phyloP scores from a whole-genome alignment of 257 asterid species.

The Cruciata laevipes region DNA sequence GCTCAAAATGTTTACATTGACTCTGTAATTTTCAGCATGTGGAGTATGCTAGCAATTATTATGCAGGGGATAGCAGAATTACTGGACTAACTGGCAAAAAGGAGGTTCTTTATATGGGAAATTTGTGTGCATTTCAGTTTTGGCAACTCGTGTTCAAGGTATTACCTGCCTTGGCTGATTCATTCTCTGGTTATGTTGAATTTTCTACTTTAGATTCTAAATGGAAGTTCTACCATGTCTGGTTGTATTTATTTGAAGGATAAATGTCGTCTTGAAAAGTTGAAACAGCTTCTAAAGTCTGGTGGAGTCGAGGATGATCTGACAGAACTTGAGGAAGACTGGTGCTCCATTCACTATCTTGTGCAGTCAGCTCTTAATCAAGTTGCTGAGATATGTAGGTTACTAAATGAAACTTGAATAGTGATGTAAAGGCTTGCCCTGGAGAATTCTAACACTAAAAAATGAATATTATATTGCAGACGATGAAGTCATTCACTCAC shows the following conservation, averaged over 20 bases:
- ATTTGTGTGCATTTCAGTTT: slow-evolving; percentile 74
- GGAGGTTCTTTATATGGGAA: slow-evolving; percentile 61
- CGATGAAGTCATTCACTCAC: slow-evolving; percentile 59
- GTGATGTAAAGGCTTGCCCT: slow-evolving; percentile 1
- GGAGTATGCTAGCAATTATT: slow-evolving; percentile 50
- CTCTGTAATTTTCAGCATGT: slow-evolving; percentile 29
- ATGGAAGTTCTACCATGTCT: slow-evolving; percentile 10
- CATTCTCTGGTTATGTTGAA: background rate
- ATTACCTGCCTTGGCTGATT: slow-evolving; percentile 3
- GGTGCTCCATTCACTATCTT: slow-evolving; percentile 85
- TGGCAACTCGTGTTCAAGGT: slow-evolving; percentile 89
- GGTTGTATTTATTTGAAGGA: slow-evolving; percentile 47
- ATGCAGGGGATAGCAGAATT: slow-evolving; percentile 35
- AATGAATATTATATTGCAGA: slow-evolving; percentile 41
- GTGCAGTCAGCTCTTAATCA: slow-evolving; percentile 69
- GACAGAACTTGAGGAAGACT: slow-evolving; percentile 63
- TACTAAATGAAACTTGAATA: slow-evolving; percentile 10
- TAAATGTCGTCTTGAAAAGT: slow-evolving; percentile 48
- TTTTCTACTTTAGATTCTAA: slow-evolving; percentile 8
- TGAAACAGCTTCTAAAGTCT: slow-evolving; percentile 38
- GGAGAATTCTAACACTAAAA: background rate
- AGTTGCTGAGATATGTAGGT: slow-evolving; percentile 70
- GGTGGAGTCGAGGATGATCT: slow-evolving; percentile 30
- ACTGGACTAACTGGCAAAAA: slow-evolving; percentile 55
- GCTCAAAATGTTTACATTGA: slow-evolving; percentile 21